Percentiles rank a stretch among this genome's conserved stretches.
Conservation (phyloP, 2,329 filamentous ascomycete species). For the Akanthomyces uredinophilus region DNA sequence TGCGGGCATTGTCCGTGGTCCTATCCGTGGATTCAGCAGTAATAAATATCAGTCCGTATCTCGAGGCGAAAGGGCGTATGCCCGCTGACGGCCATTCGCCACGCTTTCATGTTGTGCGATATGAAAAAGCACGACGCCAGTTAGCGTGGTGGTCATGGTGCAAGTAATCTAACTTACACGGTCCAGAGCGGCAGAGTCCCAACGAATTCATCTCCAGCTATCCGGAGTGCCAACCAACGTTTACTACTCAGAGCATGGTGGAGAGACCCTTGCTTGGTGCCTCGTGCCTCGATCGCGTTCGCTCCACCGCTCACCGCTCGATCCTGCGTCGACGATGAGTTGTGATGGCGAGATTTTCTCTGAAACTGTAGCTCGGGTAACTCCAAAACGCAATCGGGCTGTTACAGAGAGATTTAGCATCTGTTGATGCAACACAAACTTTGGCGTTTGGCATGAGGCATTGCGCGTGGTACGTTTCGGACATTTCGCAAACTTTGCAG, state of each 20-base stretch:
- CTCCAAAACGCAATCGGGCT: background rate
- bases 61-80: background rate
- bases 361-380: background rate
- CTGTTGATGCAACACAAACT: background rate
- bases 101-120: background rate
- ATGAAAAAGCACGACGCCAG: background rate
- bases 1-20: background rate
- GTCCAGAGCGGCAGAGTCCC: background rate
- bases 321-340: conserved; percentile 13
- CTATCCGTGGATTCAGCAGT: background rate
- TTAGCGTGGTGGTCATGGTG: background rate
- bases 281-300: conserved; percentile 3
- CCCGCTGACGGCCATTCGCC: background rate
- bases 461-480: background rate
- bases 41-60: too few relatives aligned
- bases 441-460: background rate
- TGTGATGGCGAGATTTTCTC: background rate
- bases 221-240: too few relatives aligned
- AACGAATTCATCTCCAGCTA: background rate
- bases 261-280: background rate
- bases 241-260: background rate
- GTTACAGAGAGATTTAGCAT: background rate
- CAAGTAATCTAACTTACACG: background rate
- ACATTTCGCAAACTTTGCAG: background rate
- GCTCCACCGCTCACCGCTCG: conserved; percentile 13